Evolutionary conservation across 352 stramenopile species (phyloP).

Genomic region (Phytophthora cactorum): DNA sequence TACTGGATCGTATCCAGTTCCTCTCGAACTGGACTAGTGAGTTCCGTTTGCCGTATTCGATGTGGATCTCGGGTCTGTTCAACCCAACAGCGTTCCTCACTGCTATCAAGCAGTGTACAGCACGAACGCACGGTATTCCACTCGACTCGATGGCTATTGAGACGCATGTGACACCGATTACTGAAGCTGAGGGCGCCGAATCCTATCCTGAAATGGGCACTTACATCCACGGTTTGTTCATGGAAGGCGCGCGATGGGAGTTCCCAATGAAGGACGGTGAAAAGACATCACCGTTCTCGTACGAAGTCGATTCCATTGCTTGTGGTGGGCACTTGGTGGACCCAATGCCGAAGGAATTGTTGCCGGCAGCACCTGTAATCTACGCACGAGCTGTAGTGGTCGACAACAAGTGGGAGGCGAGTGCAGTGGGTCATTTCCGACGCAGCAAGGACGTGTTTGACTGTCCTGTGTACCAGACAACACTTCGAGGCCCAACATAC

Average conservation of each 20-base stretch:
- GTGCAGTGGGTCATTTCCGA: slow-evolving; percentile 94
- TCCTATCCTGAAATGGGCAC: slow-evolving; percentile 82
- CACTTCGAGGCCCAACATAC: slow-evolving; percentile 94
- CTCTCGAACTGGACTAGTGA: slow-evolving; percentile 71
- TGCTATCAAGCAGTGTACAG: slow-evolving; percentile 87
- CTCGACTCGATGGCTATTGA: slow-evolving; percentile 95
- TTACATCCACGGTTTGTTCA: slow-evolving; percentile 95
- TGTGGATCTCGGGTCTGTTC: slow-evolving; percentile 86
- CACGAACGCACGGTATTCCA: slow-evolving; percentile 83
- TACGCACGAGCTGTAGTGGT: slow-evolving; percentile 95
- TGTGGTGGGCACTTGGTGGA: slow-evolving; percentile 91
- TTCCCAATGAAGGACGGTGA: slow-evolving; percentile 71
- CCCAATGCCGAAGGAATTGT: slow-evolving; percentile 93
- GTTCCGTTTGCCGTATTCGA: slow-evolving; percentile 76
- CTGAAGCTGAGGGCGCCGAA: slow-evolving; percentile 63
- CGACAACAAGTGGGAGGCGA: slow-evolving; percentile 93
- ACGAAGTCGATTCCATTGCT: slow-evolving; percentile 86
- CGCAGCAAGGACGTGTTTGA: slow-evolving; percentile 91
- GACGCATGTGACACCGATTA: slow-evolving; percentile 92
- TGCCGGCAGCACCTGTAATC: slow-evolving; percentile 88
- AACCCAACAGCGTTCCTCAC: slow-evolving; percentile 88
- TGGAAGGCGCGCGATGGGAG: slow-evolving; percentile 95
- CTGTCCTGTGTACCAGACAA: slow-evolving; percentile 97
- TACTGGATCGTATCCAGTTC: slow-evolving; percentile 77
- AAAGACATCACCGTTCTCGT: slow-evolving; percentile 78